Evolutionary conservation across 331 rosid species (phyloP).

Genomic region (Malus hybrid): DNA sequence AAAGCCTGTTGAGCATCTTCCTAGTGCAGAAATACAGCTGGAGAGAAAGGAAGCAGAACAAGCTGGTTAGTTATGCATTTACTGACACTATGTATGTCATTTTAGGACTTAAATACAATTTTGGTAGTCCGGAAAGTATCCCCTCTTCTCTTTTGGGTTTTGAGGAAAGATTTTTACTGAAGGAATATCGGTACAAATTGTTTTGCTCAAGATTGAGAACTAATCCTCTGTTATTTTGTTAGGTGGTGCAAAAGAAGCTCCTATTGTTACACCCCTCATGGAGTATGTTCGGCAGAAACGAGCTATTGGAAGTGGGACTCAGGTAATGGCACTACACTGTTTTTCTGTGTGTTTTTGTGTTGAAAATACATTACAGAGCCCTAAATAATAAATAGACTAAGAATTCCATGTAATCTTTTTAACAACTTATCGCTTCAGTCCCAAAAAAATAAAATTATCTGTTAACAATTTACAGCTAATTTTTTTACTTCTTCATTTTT

Average conservation of each 20-base stretch:
- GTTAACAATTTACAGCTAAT: too few relatives aligned
- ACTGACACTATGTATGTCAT: not conserved
- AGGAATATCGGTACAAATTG: not conserved
- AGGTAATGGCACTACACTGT: conserved; percentile 35
- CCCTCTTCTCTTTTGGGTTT: not conserved
- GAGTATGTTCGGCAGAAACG: conserved; percentile 84
- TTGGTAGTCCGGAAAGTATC: not conserved
- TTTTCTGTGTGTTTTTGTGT: not conserved
- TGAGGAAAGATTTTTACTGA: not conserved
- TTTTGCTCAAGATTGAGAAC: not conserved
- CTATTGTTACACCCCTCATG: conserved; percentile 82
- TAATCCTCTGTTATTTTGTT: conserved; percentile 14
- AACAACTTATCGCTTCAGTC: too few relatives aligned
- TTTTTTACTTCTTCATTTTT: too few relatives aligned
- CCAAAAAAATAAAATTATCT: too few relatives aligned
- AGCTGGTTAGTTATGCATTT: conserved; percentile 50
- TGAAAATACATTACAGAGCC: not conserved
- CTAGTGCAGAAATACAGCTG: conserved; percentile 96
- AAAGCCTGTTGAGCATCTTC: conserved; percentile 82
- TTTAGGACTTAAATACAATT: not conserved
- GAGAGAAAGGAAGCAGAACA: conserved; percentile 97
- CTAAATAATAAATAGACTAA: not conserved
- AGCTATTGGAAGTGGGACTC: conserved; percentile 47
- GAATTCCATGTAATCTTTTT: not conserved
- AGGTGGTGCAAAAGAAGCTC: conserved; percentile 74